A percentile compares a stretch with the other conserved stretches of the same genome.
Conservation (phyloP, 1,284 basidiomycete genomes). For the Boletus semigastroideus region DNA sequence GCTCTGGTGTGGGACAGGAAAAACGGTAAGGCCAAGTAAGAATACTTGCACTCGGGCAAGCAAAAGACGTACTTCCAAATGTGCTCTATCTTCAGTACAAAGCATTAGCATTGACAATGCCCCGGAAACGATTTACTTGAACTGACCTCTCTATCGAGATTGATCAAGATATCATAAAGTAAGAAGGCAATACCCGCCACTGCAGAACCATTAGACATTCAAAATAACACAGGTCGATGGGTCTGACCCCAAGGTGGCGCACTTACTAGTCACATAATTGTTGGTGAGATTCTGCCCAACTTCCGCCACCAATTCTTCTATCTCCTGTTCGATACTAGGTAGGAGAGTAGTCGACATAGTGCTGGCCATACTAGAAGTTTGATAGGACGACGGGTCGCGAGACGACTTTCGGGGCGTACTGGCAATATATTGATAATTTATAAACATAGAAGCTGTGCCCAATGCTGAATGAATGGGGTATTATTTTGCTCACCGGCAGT, state of each 20-base stretch:
- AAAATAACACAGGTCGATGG: not conserved
- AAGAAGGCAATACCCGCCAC: slow-evolving; percentile 5
- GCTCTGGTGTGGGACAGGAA: not conserved
- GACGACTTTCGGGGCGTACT: too few relatives aligned
- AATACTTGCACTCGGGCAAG: too few relatives aligned
- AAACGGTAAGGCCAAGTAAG: not conserved
- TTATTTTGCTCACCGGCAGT: too few relatives aligned
- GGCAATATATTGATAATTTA: too few relatives aligned
- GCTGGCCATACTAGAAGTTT: too few relatives aligned
- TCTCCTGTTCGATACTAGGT: not conserved
- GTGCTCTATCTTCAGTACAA: not conserved
- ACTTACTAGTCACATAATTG: slow-evolving; percentile 4
- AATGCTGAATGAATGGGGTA: too few relatives aligned
- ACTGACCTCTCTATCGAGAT: slow-evolving; percentile 9
- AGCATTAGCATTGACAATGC: too few relatives aligned
- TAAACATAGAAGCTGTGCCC: too few relatives aligned
- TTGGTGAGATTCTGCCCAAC: slow-evolving; percentile 4
- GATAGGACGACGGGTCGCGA: too few relatives aligned
- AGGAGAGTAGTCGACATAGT: not conserved
- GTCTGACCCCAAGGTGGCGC: not conserved
- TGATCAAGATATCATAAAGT: slow-evolving; percentile 7
- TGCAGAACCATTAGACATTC: not conserved
- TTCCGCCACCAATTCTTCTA: not conserved
- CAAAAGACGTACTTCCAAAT: slow-evolving; percentile 3
- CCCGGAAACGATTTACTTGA: not conserved